phyloP scores from a whole-genome alignment of 2,329 filamentous ascomycete genomes.

The Chalaropsis thielavioides region DNA sequence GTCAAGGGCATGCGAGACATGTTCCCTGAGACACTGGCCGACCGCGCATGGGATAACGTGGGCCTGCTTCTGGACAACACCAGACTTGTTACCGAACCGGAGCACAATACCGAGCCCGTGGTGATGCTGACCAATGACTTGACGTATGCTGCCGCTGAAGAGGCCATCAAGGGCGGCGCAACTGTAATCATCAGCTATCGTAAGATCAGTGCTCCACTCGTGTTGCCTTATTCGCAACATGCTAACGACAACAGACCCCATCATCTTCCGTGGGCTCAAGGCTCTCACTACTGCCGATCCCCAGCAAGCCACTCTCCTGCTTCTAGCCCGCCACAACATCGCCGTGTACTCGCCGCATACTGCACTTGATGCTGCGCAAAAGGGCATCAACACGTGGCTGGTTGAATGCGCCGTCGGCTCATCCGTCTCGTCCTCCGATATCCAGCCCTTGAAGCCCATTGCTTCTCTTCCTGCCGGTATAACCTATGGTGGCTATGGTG shows the following conservation, averaged over 20 bases:
- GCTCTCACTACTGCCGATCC: constrained; percentile 69
- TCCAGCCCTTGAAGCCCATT: constrained; percentile 32
- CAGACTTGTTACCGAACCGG: constrained; percentile 21
- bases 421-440: constrained; percentile 18
- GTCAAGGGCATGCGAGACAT: constrained; percentile 68
- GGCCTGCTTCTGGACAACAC: constrained; percentile 51
- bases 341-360: constrained; percentile 96
- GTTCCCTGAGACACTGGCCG: constrained; percentile 79
- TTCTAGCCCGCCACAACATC: constrained; percentile 71
- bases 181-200: constrained; percentile 83
- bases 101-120: constrained; percentile 23
- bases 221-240: background rate
- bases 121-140: constrained; percentile 69
- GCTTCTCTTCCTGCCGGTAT: constrained; percentile 30
- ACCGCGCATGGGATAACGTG: constrained; percentile 93
- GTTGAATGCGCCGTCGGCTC: constrained; percentile 62
- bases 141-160: constrained; percentile 74
- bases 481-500: constrained; percentile 39
- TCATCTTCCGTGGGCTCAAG: constrained; percentile 90
- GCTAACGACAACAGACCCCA: constrained; percentile 51
- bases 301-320: constrained; percentile 73
- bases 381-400: constrained; percentile 87
- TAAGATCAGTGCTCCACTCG: constrained; percentile 26
- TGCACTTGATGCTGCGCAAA: constrained; percentile 72
- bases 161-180: constrained; percentile 64